Base-by-base conservation (phyloP, 139 green algal genomes). In the Chlamydomonas eustigma region DNA sequence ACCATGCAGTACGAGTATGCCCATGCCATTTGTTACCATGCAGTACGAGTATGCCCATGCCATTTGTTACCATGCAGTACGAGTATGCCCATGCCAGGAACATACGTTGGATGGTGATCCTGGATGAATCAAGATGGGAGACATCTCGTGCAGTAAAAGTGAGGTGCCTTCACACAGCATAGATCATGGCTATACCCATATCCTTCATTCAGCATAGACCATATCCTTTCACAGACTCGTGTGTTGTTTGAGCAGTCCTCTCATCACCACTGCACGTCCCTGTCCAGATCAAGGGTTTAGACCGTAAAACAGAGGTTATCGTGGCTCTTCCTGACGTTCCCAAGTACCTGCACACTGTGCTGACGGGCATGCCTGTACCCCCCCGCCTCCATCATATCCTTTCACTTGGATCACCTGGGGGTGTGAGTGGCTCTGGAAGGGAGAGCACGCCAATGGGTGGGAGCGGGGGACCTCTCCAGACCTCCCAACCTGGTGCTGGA, bases 31-130 rank as follows among this genome's bases (percentile, higher is more conserved):
- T 12, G 44, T 58, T 18, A 18, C 44, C 12, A 58, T 18, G 12
- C 44, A 12, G 44, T 18, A 58, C 44, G 44, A 12, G 12, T 18
- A 28, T 58, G 44, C 44, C 44, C 44, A 12, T 18, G 12, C 12
- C 44, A 12, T 58, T 12, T 18, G 18, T 58, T 58, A 18, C 18
- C 44, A 58, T 58, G 12, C 44, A 97, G 85, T 96, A 94, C 80
- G 90, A 93, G 77, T 93, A 91, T 58, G 92, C 91, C 0, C 75
- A 82, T 30, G 67, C 36, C 3, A 77, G 83, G 6, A 81, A 81
- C 64, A 91, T 93, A 36, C 76, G 83, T 8, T 94, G 86, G 84
- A 83, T 97, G 50, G 90, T 94, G 58, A 91, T 93, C 33, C 76
- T 97, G 5, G 75, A 91, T 32, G 76, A 82, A 28, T 64, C 44